These are phyloP conservation scores for Porogramme epimiltina DNA, from an alignment of 1,284 basidiomycete species.

Conservation along the genomic window DNA sequence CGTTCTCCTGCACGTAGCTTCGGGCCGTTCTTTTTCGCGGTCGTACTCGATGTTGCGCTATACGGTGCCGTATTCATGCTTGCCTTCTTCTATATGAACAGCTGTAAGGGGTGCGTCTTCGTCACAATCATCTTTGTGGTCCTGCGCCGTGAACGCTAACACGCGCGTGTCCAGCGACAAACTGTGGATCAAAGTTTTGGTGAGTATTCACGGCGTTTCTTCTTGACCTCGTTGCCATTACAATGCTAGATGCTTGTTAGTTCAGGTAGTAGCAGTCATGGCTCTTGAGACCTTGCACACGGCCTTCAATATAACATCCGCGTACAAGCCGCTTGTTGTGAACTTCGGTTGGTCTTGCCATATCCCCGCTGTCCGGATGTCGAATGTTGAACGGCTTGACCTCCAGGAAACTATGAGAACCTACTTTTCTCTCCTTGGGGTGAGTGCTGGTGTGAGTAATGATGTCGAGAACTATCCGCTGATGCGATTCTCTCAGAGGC, in stretches of 20 bases:
- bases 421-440: not conserved
- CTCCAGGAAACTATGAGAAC: not conserved
- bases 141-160: too few relatives aligned
- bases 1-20: too few relatives aligned
- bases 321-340: not conserved
- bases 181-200: too few relatives aligned
- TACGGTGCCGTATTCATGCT: not conserved
- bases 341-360: not conserved
- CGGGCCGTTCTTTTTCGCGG: not conserved
- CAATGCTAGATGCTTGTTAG: not conserved
- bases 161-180: too few relatives aligned
- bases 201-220: not conserved
- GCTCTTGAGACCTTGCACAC: not conserved
- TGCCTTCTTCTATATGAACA: not conserved
- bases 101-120: not conserved
- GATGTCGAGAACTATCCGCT: too few relatives aligned
- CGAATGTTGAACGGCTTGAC: too few relatives aligned
- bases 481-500: too few relatives aligned
- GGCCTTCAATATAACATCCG: not conserved
- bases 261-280: not conserved
- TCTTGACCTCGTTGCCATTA: not conserved
- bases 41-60: not conserved
- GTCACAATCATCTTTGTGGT: not conserved
- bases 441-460: too few relatives aligned
- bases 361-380: not conserved